Conservation (phyloP, 2,329 filamentous ascomycete genomes). For the Pleoardoris graminearum region DNA sequence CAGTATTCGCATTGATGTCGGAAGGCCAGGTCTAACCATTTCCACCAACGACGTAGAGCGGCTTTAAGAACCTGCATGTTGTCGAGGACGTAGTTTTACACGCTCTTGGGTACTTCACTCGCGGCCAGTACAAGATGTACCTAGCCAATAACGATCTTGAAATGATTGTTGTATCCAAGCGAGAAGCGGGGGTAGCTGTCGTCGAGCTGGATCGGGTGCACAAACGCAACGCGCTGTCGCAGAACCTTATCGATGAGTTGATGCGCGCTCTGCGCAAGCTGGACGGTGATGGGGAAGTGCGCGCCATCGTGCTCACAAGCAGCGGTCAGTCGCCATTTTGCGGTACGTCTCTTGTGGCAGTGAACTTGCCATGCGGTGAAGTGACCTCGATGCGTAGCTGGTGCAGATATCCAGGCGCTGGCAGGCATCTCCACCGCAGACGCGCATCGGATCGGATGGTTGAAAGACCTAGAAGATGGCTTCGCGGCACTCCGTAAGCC, state of each 20-base stretch:
- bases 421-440: slow-evolving; percentile 79
- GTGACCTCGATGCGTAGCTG: slow-evolving; percentile 56
- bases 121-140: background rate
- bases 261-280: slow-evolving; percentile 24
- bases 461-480: slow-evolving; percentile 84
- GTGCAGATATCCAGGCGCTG: slow-evolving; percentile 98
- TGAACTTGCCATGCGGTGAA: slow-evolving; percentile 7
- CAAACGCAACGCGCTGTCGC: slow-evolving; percentile 62
- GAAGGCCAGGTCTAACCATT: too few relatives aligned
- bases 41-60: background rate
- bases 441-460: slow-evolving; percentile 84
- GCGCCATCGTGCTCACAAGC: slow-evolving; percentile 68
- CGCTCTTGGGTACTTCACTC: background rate
- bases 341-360: slow-evolving; percentile 55
- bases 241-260: slow-evolving; percentile 49
- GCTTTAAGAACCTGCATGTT: background rate
- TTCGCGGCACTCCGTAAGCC: slow-evolving; percentile 83
- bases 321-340: slow-evolving; percentile 74
- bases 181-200: slow-evolving; percentile 48
- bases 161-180: slow-evolving; percentile 15
- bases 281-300: slow-evolving; percentile 18
- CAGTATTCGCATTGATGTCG: too few relatives aligned
- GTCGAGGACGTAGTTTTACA: background rate
- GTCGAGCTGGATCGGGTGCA: slow-evolving; percentile 57
- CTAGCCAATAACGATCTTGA: background rate